Base-by-base conservation (phyloP, 2,329 filamentous ascomycete species). In the Beauveria sp. region DNA sequence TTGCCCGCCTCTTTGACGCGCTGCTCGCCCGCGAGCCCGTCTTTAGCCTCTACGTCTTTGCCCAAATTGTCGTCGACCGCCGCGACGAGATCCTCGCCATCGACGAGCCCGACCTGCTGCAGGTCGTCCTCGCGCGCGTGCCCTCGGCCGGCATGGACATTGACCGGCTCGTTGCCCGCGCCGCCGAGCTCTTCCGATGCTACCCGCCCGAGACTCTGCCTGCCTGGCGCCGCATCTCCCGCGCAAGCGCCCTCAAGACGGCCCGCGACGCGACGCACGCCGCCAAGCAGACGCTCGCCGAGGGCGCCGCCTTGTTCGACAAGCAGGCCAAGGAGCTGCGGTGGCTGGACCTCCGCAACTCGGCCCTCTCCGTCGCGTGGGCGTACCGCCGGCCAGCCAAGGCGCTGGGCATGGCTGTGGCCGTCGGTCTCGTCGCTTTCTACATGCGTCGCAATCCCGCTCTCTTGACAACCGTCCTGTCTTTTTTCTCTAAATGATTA, bases 51-150 rank as follows among this genome's bases (percentile, higher is more conserved):
- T 99, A 99, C 74, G 82, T 98, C 60, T 98, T 96, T 75, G 91
- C 92, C 1, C 89, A 91, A 71, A 93, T 96, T 65, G 87, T 96
- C 48, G 80, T 96, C 40, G 85, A 87, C 51, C 88, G 93, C 43
- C 88, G 89, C 62, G 83, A 86, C 40, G 92, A 97, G 74, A 83
- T 99, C n/a, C 83, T 98, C 65, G 88, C 90, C 56, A 89, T 91
- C n/a, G 89, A 96, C 66, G 92, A 96, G 72, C 88, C 91, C 7
- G 93, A 98, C 69, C 96, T 99, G 84, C 83, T 99, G 26, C 92
- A 96, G 72, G 90, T 88, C 64, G 87, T 90, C 42, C 83, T 99
- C 14, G 91, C 90, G 48, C 96, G 95, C 73, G 82, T 99, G 7
- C 95, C 95, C 0, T 38, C 34, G 34, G 83, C 86, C 57, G 87